Evolutionary conservation across 2,329 filamentous ascomycete genomes (phyloP).

Genomic region (Eurotiales sp.): DNA sequence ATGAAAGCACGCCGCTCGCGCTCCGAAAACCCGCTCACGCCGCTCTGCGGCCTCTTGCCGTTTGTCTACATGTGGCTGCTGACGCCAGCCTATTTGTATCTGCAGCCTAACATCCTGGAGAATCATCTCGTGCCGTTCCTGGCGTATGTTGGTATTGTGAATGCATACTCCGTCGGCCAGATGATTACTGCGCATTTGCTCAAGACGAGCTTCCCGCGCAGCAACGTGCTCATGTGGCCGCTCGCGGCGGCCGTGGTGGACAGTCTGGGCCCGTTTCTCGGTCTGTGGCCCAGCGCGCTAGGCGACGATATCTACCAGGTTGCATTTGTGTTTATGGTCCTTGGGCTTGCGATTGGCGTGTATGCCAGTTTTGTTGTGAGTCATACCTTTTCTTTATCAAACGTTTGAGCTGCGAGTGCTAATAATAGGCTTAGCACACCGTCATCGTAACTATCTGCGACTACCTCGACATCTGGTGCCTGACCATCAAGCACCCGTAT

Average conservation of each 20-base stretch:
- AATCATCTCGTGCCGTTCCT: conserved; percentile 84
- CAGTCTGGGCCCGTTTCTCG: conserved; percentile 67
- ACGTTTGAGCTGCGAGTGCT: not conserved
- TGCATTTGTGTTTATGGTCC: conserved; percentile 81
- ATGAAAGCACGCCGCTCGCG: conserved; percentile 73
- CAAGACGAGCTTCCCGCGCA: conserved; percentile 82
- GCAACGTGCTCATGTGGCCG: conserved; percentile 78
- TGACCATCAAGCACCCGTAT: conserved; percentile 87
- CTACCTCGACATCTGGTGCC: conserved; percentile 95
- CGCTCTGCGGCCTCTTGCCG: conserved; percentile 78
- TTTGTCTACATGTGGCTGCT: conserved; percentile 75
- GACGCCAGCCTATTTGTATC: conserved; percentile 71
- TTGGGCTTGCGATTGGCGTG: conserved; percentile 81
- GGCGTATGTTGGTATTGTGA: conserved; percentile 82
- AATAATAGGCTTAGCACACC: conserved; percentile 54
- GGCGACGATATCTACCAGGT: conserved; percentile 81
- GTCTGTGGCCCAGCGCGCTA: conserved; percentile 68
- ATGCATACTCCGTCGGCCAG: conserved; percentile 90
- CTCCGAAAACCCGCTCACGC: conserved; percentile 60
- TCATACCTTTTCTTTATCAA: not conserved
- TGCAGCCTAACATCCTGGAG: conserved; percentile 79
- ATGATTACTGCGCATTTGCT: conserved; percentile 95
- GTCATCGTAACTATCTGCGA: conserved; percentile 98
- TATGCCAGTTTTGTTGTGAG: conserved; percentile 88
- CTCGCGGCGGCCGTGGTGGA: conserved; percentile 76